Evolutionary conservation across 1,284 basidiomycete genomes (phyloP), one percentile per base, ranked within the genome.

Genomic region (Fomitopsis palustris): DNA sequence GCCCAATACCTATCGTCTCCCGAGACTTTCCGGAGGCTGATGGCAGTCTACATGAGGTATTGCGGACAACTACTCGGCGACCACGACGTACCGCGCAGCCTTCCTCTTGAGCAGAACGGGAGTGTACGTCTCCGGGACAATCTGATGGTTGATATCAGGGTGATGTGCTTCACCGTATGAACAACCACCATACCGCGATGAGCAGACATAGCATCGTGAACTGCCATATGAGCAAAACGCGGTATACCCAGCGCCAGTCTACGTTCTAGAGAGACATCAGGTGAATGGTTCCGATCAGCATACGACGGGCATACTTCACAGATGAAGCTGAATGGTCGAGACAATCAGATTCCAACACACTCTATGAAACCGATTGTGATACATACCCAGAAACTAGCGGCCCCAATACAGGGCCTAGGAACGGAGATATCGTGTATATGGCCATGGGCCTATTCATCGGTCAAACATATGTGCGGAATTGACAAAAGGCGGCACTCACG

Each of bases 191-290:
- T 63, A 92, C 86, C 41, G 79, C 31, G 53, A 82, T 67, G n/a
- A 88, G 68, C 0, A 78, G 72, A 9, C 82, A 42, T 12, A 74
- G 70, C 65, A 85, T 76, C 1, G 66, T 66, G 58, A 83, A 83
- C 7, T 77, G 77, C 87, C 87, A 90, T 39, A 88, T 87, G 2
- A 87, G 67, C 53, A 88, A 70, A 29, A 88, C 73, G 59, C 86
- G 83, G 70, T 87, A 94, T 0, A 88, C 90, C 92, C 91, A 93
- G 55, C 88, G 75, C 92, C 92, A 95, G 59, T 81, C 64, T 0
- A 82, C 65, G 64, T 89, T 78, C 79, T 86, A 64, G 21, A 19
- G 16, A 8, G 17, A 8, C 14, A 17, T 27, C 16, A 2, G 17
- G 8, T 17, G 3, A 25, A 23, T 25, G 41, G 35, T 3, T 8